phyloP scores from a whole-genome alignment of 208 protist genomes.

The Trypanosoma lewisi region DNA sequence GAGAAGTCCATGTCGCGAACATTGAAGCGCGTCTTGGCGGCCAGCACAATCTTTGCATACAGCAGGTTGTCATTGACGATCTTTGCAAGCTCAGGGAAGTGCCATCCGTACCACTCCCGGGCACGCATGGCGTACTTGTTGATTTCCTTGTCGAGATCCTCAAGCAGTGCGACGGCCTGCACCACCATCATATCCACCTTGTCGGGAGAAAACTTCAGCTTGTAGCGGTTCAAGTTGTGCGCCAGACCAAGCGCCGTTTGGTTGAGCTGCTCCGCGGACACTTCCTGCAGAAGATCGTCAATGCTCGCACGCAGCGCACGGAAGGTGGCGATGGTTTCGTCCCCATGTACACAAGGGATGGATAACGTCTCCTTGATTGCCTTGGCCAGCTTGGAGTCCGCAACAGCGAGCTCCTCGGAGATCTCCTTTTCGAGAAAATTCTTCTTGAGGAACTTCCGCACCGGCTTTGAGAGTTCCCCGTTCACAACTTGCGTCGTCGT shows the following conservation, averaged over 20 bases:
- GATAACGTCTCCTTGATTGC: conserved; percentile 96
- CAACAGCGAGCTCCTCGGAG: conserved; percentile 92
- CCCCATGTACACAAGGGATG: conserved; percentile 92
- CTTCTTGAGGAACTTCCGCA: conserved; percentile 99
- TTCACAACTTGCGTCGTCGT: conserved; percentile 96
- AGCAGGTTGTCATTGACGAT: conserved; percentile 96
- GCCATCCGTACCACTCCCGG: conserved; percentile 99
- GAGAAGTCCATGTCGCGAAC: conserved; percentile 91
- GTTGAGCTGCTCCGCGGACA: conserved; percentile 89
- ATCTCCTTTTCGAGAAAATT: conserved; percentile 92
- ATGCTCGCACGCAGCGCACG: conserved; percentile 95
- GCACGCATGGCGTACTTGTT: conserved; percentile 99
- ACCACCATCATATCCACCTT: conserved; percentile 99
- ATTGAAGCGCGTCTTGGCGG: conserved; percentile 92
- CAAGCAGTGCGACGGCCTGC: conserved; percentile 98
- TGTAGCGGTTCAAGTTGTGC: conserved; percentile 98
- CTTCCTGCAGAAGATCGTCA: conserved; percentile 82
- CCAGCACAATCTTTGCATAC: conserved; percentile 95
- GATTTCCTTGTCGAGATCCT: conserved; percentile 99
- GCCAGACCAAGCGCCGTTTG: conserved; percentile 97
- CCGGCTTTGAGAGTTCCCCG: conserved; percentile 93
- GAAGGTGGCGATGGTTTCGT: conserved; percentile 91
- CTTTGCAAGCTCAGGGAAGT: conserved; percentile 99
- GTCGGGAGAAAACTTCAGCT: conserved; percentile 99
- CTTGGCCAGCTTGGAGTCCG: conserved; percentile 94